phyloP scores from a whole-genome alignment of 1,284 basidiomycete genomes.

The Malassezia japonica region DNA sequence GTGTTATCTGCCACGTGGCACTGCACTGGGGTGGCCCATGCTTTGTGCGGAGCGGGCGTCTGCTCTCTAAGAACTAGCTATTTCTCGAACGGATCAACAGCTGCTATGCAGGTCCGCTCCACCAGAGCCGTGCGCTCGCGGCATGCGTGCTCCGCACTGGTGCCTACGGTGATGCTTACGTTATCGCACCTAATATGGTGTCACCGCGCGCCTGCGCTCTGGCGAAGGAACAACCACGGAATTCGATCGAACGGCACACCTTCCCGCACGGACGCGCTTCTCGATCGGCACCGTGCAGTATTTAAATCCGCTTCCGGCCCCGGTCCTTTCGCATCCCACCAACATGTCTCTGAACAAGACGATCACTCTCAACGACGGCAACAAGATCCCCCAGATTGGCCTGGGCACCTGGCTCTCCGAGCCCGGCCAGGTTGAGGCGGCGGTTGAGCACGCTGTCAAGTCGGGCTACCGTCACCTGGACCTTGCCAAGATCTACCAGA shows the following conservation, averaged over 20 bases:
- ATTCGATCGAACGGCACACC: not conserved
- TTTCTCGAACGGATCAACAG: too few species aligned
- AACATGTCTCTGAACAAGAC: slow-evolving; percentile 33
- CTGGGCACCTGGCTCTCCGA: slow-evolving; percentile 72
- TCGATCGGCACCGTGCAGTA: not conserved
- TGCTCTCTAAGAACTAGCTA: too few species aligned
- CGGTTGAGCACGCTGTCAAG: slow-evolving; percentile 48
- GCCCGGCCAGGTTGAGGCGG: slow-evolving; percentile 65
- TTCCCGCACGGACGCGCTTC: not conserved
- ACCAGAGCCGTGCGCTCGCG: not conserved
- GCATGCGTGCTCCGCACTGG: too few species aligned
- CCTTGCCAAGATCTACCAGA: slow-evolving; percentile 39
- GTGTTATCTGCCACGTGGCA: slow-evolving; percentile 8
- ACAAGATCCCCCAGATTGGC: slow-evolving; percentile 52
- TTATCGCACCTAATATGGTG: too few species aligned
- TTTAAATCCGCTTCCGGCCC: not conserved
- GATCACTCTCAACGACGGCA: slow-evolving; percentile 42
- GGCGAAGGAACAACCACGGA: slow-evolving; percentile 1
- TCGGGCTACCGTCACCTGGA: slow-evolving; percentile 44
- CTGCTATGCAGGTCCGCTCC: too few species aligned
- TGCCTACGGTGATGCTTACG: too few species aligned
- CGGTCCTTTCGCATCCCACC: not conserved
- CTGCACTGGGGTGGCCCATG: not conserved
- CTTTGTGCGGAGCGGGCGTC: too few species aligned
- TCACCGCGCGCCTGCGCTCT: too few species aligned